Conservation (phyloP, 139 green algal genomes). For the Prasinococcaceae sp. region DNA sequence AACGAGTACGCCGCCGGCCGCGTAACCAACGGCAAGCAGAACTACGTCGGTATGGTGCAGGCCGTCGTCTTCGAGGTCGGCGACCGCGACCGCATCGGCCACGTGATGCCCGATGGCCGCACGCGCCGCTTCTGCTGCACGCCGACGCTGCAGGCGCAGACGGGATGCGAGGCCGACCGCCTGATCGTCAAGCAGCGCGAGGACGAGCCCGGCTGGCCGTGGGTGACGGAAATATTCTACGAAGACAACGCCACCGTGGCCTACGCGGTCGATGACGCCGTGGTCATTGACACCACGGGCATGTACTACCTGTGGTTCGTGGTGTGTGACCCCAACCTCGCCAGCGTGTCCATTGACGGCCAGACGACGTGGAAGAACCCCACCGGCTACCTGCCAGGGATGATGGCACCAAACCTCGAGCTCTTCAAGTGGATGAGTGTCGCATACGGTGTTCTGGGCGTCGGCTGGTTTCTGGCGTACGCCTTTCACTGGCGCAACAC, state of each 20-base stretch:
- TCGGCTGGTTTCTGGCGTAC: conserved; percentile 27
- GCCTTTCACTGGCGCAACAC: conserved; percentile 33
- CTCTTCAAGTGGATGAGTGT: too few relatives aligned
- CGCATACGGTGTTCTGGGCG: conserved; percentile 34
- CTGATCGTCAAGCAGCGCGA: conserved; percentile 45
- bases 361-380: conserved; percentile 55
- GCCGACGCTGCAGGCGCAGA: conserved; percentile 30
- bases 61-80: conserved; percentile 42
- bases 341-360: conserved; percentile 30
- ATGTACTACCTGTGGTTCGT: conserved; percentile 68
- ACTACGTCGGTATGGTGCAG: conserved; percentile 37
- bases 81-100: conserved; percentile 35
- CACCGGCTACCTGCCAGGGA: conserved; percentile 41
- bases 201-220: too few relatives aligned
- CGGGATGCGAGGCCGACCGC: conserved; percentile 24
- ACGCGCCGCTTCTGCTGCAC: conserved; percentile 37
- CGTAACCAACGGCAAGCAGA: too few relatives aligned
- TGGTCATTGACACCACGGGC: conserved; percentile 38
- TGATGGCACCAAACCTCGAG: conserved; percentile 37
- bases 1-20: too few relatives aligned
- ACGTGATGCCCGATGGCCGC: conserved; percentile 18
- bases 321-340: conserved; percentile 40
- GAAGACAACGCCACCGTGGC: conserved; percentile 28
- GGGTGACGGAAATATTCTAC: conserved; percentile 41
- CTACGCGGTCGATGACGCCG: conserved; percentile 14